Conservation (phyloP, 495 filamentous ascomycete genomes). For the Antarctomyces pellizariae region DNA sequence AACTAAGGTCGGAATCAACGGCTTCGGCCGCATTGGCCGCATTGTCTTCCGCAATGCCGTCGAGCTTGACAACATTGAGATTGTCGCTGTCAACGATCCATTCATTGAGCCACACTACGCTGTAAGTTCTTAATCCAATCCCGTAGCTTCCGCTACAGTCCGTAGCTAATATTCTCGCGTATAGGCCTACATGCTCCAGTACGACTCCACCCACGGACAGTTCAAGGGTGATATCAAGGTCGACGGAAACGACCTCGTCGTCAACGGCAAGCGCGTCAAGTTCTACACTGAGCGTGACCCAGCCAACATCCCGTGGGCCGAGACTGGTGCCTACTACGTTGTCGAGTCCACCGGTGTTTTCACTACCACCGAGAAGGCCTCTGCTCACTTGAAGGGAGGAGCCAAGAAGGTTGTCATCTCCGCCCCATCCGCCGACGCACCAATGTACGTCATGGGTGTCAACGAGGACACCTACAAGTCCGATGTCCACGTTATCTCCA, state of each 20-base stretch:
- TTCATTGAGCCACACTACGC: conserved; percentile 98
- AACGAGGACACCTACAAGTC: conserved; percentile 84
- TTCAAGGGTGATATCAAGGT: conserved; percentile 81
- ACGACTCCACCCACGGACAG: conserved; percentile 86
- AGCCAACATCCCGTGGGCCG: conserved; percentile 69
- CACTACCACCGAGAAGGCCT: conserved; percentile 93
- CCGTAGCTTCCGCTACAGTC: conserved; percentile 1
- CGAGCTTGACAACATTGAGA: conserved; percentile 59
- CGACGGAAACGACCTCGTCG: conserved; percentile 48
- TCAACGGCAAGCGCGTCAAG: conserved; percentile 90
- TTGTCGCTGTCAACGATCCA: conserved; percentile 96
- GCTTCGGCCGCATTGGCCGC: conserved; percentile 97
- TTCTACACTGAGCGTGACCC: conserved; percentile 94
- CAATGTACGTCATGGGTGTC: conserved; percentile 99
- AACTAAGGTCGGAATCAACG: conserved; percentile 85
- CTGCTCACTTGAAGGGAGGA: conserved; percentile 88
- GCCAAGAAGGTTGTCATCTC: conserved; percentile 99
- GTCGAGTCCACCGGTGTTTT: conserved; percentile 99
- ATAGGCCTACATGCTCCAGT: conserved; percentile 98
- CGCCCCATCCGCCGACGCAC: conserved; percentile 92
- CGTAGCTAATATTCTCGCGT: conserved; percentile 2
- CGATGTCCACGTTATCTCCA: conserved; percentile 82
- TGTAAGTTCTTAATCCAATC: conserved; percentile 31
- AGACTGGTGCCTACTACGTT: conserved; percentile 80
- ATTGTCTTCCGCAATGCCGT: conserved; percentile 64